Conservation (phyloP, 2,329 filamentous ascomycete species). For the Aspergillus fischeri region DNA sequence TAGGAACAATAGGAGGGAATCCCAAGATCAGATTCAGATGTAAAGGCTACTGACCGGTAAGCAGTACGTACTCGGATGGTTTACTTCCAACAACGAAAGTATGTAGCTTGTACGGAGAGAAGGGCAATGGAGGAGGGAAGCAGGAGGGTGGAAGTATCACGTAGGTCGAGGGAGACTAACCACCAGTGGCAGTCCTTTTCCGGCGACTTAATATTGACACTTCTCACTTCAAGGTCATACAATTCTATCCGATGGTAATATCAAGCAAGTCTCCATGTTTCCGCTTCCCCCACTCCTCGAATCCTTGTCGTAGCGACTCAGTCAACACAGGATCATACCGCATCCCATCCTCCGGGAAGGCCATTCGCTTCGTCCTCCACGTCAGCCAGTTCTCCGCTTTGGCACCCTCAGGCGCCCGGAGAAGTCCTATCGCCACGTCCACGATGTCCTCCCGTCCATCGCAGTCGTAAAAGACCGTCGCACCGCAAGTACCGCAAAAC, state of each 20-base stretch:
- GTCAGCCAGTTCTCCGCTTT: constrained; percentile 42
- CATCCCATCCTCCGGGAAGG: constrained; percentile 13
- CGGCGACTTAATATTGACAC: too few relatives aligned
- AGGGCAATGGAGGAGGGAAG: too few relatives aligned
- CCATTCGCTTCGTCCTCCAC: constrained; percentile 36
- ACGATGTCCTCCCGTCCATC: constrained; percentile 34
- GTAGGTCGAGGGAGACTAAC: too few relatives aligned
- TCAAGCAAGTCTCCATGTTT: neutral
- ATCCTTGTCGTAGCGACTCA: constrained; percentile 13
- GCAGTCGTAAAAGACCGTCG: constrained; percentile 39
- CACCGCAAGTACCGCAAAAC: constrained; percentile 46
- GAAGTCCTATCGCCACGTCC: constrained; percentile 42
- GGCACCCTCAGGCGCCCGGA: constrained; percentile 36
- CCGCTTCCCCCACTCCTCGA: constrained; percentile 17
- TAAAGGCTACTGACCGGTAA: too few relatives aligned
- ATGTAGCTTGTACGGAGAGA: too few relatives aligned
- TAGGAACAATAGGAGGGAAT: too few relatives aligned
- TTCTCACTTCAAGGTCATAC: neutral
- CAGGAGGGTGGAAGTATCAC: too few relatives aligned
- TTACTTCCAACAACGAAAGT: too few relatives aligned
- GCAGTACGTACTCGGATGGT: too few relatives aligned
- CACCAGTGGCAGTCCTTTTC: too few relatives aligned
- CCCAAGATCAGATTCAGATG: too few relatives aligned
- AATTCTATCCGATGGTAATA: neutral
- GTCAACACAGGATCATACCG: constrained; percentile 19